A percentile compares a stretch with the other conserved stretches of the same genome.
Conservation (phyloP, 441 rosid genomes). For the Euphorbia corollata region DNA sequence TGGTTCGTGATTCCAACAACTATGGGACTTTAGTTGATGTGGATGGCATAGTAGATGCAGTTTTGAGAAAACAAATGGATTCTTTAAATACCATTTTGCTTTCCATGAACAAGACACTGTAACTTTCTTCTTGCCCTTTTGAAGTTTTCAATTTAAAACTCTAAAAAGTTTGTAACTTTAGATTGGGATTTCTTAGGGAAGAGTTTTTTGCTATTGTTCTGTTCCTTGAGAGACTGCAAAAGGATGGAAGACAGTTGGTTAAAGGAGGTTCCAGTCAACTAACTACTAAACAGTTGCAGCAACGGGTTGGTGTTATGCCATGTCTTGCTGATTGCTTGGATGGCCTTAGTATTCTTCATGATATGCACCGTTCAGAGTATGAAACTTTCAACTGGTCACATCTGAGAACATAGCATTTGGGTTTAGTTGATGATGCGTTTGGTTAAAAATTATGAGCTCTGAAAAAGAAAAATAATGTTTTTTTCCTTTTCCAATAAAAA, state of each 20-base stretch:
- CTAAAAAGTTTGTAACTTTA: not conserved
- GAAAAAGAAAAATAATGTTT: too few species aligned
- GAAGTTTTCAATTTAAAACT: not conserved
- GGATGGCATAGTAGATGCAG: constrained; percentile 45
- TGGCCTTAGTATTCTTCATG: constrained; percentile 55
- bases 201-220: constrained; percentile 49
- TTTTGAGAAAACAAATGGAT: constrained; percentile 52
- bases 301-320: constrained; percentile 63
- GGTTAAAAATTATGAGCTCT: too few species aligned
- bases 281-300: constrained; percentile 42
- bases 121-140: constrained; percentile 12
- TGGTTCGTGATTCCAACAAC: constrained; percentile 39
- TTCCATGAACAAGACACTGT: constrained; percentile 45
- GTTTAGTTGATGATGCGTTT: too few species aligned
- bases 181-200: constrained; percentile 31
- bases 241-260: constrained; percentile 46
- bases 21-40: constrained; percentile 47
- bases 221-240: constrained; percentile 47
- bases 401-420: too few species aligned
- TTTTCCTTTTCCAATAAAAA: too few species aligned
- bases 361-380: constrained; percentile 73
- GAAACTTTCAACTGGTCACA: constrained; percentile 6
- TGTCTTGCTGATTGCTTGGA: constrained; percentile 57
- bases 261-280: constrained; percentile 39
- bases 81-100: constrained; percentile 40